Base-by-base conservation (phyloP, 768 basidiomycete species). In the Suillus discolor region DNA sequence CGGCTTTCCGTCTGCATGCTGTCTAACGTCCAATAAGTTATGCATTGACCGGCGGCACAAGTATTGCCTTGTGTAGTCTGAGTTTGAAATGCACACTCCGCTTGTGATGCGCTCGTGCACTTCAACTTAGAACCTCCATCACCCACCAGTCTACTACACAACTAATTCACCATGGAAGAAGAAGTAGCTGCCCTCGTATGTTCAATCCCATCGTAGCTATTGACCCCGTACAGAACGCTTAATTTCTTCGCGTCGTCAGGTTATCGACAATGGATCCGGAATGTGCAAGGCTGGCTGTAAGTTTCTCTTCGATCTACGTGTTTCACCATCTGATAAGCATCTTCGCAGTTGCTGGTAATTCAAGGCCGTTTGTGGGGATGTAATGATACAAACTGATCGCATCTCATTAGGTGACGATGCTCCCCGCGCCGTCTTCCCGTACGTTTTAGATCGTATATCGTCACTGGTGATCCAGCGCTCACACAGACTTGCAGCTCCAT, bases 201-300 rank as follows among this genome's bases (percentile, higher is more conserved):
- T 76, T 44, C 7, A 61, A 20, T 5, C 1, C 0, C 44, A 49
- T 38, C 34, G 45, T 54, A 67, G 44, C n/a, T n/a, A 39, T n/a
- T 18, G 57, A 63, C 54, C 66, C 53, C 36, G 8, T n/a, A 57
- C 54, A 18, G 23, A 51, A 11, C 25, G 28, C 55, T 66, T 47
- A 70, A 47, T 23, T 18, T 61, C 47, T 36, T 36, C 28, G 57
- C 38, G 20, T 69, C 16, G 2, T n/a, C 60, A 92, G 91, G 92
- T 93, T 80, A 91, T 93, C 77, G 91, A 94, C 81, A 93, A 93
- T 79, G 94, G 94, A 76, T 98, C 96, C 76, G 97, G 96, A 82
- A 99, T 98, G 96, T 98, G 96, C 91, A 99, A 99, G 85, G 97
- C 97, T 88, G 97, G 97, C 82, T 95, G 93, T 94, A 79, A 73